Conservation (phyloP, 768 basidiomycete species). For the Naganishia kalamii region DNA sequence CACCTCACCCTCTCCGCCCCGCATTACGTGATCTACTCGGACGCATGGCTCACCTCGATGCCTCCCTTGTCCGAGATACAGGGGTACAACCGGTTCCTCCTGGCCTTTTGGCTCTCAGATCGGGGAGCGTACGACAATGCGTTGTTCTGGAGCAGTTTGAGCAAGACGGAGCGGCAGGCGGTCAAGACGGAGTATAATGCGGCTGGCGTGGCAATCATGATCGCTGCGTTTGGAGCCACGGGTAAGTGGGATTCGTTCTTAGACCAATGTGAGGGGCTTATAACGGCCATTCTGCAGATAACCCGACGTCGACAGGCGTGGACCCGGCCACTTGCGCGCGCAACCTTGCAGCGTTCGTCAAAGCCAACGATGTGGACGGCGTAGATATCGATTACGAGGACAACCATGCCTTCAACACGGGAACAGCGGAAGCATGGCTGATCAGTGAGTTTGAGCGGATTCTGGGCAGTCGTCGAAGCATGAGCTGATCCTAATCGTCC, state of each 20-base stretch:
- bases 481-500: not conserved
- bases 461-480: not conserved
- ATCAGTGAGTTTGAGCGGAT: conserved; percentile 21
- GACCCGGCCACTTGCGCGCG: conserved; percentile 61
- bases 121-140: conserved; percentile 37
- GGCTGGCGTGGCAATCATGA: conserved; percentile 60
- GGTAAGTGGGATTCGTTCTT: conserved; percentile 22
- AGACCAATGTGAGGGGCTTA: not conserved
- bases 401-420: conserved; percentile 40
- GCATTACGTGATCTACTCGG: conserved; percentile 41
- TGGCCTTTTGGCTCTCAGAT: conserved; percentile 45
- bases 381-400: conserved; percentile 66
- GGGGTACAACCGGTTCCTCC: conserved; percentile 41
- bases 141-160: conserved; percentile 15
- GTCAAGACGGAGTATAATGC: conserved; percentile 56
- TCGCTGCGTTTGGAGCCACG: conserved; percentile 60
- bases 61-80: conserved; percentile 32
- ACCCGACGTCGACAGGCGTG: conserved; percentile 57
- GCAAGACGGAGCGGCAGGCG: conserved; percentile 17
- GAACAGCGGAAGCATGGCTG: conserved; percentile 40
- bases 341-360: conserved; percentile 62
- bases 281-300: conserved; percentile 38
- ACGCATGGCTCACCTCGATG: conserved; percentile 39
- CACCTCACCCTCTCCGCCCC: conserved; percentile 24
- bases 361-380: conserved; percentile 59